A percentile compares a stretch with the other conserved stretches of the same genome.
Conservation (phyloP, 1,284 basidiomycete species). For the Trichosporon inkin region DNA sequence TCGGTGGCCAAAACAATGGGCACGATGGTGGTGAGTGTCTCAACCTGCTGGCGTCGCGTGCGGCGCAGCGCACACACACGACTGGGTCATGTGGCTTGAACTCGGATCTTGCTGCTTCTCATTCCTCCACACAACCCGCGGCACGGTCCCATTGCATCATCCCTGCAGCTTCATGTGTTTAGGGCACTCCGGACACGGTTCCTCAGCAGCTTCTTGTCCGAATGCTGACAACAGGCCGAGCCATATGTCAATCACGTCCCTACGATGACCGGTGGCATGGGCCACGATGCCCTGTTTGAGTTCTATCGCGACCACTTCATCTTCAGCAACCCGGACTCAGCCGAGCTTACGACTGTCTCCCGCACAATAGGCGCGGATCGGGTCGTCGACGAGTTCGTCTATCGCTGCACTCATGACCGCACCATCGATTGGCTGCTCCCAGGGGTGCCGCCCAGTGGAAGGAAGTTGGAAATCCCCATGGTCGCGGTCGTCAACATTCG, state of each 20-base stretch:
- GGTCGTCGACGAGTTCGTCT: constrained; percentile 33
- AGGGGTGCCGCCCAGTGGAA: constrained; percentile 54
- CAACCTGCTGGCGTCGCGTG: neutral
- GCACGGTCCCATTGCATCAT: neutral
- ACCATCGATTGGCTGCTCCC: constrained; percentile 55
- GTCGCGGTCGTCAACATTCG: constrained; percentile 58
- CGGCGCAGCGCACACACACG: too few species aligned
- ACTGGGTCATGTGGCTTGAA: neutral
- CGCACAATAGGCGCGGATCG: constrained; percentile 30
- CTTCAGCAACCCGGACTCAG: constrained; percentile 24
- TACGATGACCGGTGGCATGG: constrained; percentile 55
- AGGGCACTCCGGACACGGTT: neutral
- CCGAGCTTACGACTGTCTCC: constrained; percentile 50
- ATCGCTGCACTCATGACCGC: constrained; percentile 53
- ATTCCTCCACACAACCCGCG: neutral
- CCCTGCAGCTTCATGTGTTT: neutral
- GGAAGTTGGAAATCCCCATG: constrained; percentile 56
- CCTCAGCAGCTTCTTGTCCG: too few species aligned
- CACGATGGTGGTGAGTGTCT: constrained; percentile 30
- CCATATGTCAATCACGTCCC: constrained; percentile 35
- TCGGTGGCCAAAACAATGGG: constrained; percentile 34
- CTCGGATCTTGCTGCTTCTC: neutral
- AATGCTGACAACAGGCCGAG: constrained; percentile 20
- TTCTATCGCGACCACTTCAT: constrained; percentile 54
- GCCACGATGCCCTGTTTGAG: constrained; percentile 54